Evolutionary conservation across 2,329 filamentous ascomycete species (phyloP), one percentile per base, ranked within the genome.

Genomic region (Aspergillus costaricaensis): DNA sequence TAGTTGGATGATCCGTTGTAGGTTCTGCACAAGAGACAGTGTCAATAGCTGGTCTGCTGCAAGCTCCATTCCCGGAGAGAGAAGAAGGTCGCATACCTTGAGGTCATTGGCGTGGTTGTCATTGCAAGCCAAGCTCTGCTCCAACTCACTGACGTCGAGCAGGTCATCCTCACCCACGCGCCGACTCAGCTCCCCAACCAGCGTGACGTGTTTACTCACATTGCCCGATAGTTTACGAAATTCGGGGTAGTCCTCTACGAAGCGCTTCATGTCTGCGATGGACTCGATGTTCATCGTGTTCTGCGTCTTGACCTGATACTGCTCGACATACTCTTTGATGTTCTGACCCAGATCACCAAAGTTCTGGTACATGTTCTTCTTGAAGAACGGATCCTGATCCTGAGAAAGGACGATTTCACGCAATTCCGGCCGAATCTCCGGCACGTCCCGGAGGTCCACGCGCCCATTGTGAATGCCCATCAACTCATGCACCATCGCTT

Each of bases 401-500:
- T 95, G 93, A 1, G 94, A 96, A 38, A 99, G 80, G 2, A 98
- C 93, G 60, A 99, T 95, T 77, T 99, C 95, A 71, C 90, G 93
- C 57, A 97, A 82, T 74, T 97, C 94, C 1, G 91, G 90, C 15
- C 91, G 84, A 58, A 96, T 86, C 57, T 96, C 92, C 12, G 91
- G 91, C 0, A 96, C 88, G 58, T 91, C 86, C 63, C 89, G 90
- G 36, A 99, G 82, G 72, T 96, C 90, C 0, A 99, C 95, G 54
- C 94, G 86, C n/a, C 95, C 95, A 74, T 98, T 98, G 60, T 91
- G 86, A 66, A 99, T 96, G 5, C 95, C 95, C 12, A 99, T 82
- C 2, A 98, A 80, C 72, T 99, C 95, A 74, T 99, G 95, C 0
- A 99, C 95, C 93, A 99, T 99, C n/a, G 95, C 95, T 78, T 99